Conservation (phyloP, 2,329 filamentous ascomycete species). For the Clathrospora elynae region DNA sequence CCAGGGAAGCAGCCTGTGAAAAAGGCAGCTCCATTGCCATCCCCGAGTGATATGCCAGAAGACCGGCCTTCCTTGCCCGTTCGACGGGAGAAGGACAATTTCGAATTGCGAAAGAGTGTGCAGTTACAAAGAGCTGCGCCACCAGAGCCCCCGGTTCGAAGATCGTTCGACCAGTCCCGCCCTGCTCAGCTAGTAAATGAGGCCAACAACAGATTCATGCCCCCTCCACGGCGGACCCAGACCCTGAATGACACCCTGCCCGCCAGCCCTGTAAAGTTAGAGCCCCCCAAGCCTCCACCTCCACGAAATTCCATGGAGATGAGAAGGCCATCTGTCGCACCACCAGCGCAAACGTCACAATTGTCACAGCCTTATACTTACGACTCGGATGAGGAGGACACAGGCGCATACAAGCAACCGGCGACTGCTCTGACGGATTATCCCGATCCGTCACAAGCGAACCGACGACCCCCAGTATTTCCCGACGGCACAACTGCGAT, state of each 20-base stretch:
- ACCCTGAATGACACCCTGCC: conserved; percentile 26
- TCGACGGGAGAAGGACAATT: conserved; percentile 46
- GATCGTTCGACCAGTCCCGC: conserved; percentile 45
- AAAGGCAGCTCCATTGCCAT: conserved; percentile 20
- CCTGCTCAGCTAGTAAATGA: conserved; percentile 33
- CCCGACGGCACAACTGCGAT: conserved; percentile 77
- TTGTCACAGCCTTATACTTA: conserved; percentile 42
- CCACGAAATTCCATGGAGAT: conserved; percentile 45
- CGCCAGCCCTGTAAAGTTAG: conserved; percentile 26
- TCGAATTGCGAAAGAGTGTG: conserved; percentile 45
- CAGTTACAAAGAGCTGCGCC: conserved; percentile 37
- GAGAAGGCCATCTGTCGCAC: conserved; percentile 30
- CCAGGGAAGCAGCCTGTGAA: conserved; percentile 24
- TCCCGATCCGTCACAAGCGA: conserved; percentile 82
- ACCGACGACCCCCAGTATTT: conserved; percentile 78
- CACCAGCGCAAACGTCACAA: conserved; percentile 21
- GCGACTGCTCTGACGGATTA: conserved; percentile 66
- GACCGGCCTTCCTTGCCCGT: conserved; percentile 58
- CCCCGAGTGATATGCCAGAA: conserved; percentile 41
- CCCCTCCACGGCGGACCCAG: conserved; percentile 44
- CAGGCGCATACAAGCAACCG: conserved; percentile 52
- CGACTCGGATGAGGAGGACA: conserved; percentile 58
- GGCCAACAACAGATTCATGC: conserved; percentile 36
- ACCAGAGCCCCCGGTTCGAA: conserved; percentile 43
- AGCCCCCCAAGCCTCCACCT: conserved; percentile 42